Evolutionary conservation across 176 grass and related monocot genomes (phyloP), one percentile per base, ranked within the genome.

Genomic region (Leersia perrieri): DNA sequence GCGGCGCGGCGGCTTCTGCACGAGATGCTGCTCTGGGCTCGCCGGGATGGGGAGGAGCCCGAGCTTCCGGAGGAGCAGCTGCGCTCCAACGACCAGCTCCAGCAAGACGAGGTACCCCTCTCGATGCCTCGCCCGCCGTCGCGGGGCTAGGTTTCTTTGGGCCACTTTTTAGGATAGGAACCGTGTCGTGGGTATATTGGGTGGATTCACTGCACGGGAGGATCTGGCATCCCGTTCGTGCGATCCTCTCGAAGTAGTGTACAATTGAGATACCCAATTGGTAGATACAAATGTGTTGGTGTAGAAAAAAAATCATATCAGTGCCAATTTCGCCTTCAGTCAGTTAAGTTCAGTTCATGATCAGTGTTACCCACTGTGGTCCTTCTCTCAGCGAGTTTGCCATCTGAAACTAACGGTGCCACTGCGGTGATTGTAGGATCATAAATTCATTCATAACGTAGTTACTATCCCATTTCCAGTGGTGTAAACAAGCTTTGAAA

Each of bases 51-150:
- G 36, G 60, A 63, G 75, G 88, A 78, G 23, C 66, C 29, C 44
- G 74, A 69, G 32, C 55, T 79, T 35, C 9, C 74, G 49, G 79
- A 75, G 6, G 88, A 86, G 63, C 79, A 83, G 47, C 63, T 86
- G 15, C 74, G 45, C 73, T 45, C 67, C 79, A 79, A 90, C 33
- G 61, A 82, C 29, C 79, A 83, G 45, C 73, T 83, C 49, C 83
- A 86, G 55, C 45, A 82, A 45, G 83, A 82, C 63, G 85, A 87
- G 72, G 85, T 78, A 80, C 60, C 31, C 7, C 13, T 32, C 11
- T n/a, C n/a, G n/a, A n/a, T n/a, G n/a, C n/a, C n/a, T n/a, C n/a
- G n/a, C n/a, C n/a, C n/a, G n/a, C n/a, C 36, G 25, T 42, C 10
- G 33, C 53, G 18, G 6, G 16, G 45, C 45, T 5, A 16, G 3